phyloP scores from a whole-genome alignment of 2,329 filamentous ascomycete species.

The Herpotrichia juniperi region DNA sequence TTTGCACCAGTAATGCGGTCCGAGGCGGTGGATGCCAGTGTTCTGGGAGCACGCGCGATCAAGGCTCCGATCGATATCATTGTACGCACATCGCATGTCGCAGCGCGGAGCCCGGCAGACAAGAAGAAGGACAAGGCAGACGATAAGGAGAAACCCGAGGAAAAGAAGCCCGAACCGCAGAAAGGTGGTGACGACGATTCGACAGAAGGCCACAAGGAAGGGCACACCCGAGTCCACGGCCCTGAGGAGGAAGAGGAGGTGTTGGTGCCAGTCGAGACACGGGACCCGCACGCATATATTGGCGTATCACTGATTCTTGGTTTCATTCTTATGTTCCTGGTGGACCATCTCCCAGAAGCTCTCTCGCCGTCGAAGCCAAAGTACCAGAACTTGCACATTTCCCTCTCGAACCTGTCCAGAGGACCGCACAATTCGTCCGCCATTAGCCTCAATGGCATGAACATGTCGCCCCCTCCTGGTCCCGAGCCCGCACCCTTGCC shows the following conservation, averaged over 20 bases:
- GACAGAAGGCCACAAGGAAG: conserved; percentile 44
- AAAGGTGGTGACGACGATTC: conserved; percentile 47
- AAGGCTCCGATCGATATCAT: conserved; percentile 29
- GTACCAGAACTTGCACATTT: conserved; percentile 81
- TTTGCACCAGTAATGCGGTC: conserved; percentile 28
- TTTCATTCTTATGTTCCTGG: conserved; percentile 95
- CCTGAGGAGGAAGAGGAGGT: conserved; percentile 50
- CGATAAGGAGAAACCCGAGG: conserved; percentile 22
- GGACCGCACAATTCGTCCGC: conserved; percentile 50
- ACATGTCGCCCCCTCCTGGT: conserved; percentile 24
- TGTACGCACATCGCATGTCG: conserved; percentile 26
- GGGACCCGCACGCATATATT: conserved; percentile 75
- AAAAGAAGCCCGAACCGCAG: conserved; percentile 31
- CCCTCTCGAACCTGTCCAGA: conserved; percentile 77
- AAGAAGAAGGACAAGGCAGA: conserved; percentile 24
- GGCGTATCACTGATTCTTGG: conserved; percentile 85
- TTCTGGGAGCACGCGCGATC: conserved; percentile 20
- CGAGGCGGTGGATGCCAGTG: conserved; percentile 19
- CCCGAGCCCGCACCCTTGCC: conserved; percentile 46
- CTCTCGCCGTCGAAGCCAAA: conserved; percentile 60
- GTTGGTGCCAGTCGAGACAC: conserved; percentile 50
- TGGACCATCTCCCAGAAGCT: conserved; percentile 64
- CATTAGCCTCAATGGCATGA: conserved; percentile 39
- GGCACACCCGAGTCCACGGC: conserved; percentile 42
- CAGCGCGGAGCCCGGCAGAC: conserved; percentile 19